Conservation (phyloP, 1,284 basidiomycete genomes). For the Earliella scabrosa region DNA sequence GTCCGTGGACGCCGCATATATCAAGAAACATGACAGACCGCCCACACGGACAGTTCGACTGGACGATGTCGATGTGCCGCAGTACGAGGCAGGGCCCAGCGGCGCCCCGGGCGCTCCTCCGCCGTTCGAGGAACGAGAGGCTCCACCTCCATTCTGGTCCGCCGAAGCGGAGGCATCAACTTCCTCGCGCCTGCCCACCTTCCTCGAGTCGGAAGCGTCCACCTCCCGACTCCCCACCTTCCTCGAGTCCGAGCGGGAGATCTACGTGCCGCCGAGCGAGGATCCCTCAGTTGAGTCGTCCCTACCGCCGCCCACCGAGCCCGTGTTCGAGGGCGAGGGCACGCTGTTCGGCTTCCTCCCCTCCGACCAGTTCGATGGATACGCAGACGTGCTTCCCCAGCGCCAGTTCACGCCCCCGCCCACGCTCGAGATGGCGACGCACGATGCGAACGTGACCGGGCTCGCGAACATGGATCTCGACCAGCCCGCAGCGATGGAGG, state of each 20-base stretch:
- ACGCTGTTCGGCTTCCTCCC: constrained; percentile 69
- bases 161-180: constrained; percentile 61
- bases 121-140: constrained; percentile 81
- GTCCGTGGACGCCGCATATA: constrained; percentile 72
- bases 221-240: constrained; percentile 65
- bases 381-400: constrained; percentile 58
- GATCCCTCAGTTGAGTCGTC: constrained; percentile 39
- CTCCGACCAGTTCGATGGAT: constrained; percentile 77
- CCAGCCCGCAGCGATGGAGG: constrained; percentile 59
- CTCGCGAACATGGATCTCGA: constrained; percentile 54
- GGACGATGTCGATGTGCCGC: constrained; percentile 70
- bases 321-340: constrained; percentile 69
- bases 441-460: constrained; percentile 67
- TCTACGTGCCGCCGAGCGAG: constrained; percentile 59
- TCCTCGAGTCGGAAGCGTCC: constrained; percentile 59
- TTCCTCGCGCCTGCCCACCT: constrained; percentile 44
- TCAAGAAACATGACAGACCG: constrained; percentile 83
- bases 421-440: constrained; percentile 68
- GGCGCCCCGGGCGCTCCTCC: constrained; percentile 68
- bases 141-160: constrained; percentile 78
- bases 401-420: constrained; percentile 69
- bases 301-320: constrained; percentile 33
- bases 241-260: constrained; percentile 74
- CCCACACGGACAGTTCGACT: constrained; percentile 68
- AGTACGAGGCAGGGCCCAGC: constrained; percentile 77